Conservation (phyloP, 2,329 filamentous ascomycete species). For the Colletotrichum spinosum region DNA sequence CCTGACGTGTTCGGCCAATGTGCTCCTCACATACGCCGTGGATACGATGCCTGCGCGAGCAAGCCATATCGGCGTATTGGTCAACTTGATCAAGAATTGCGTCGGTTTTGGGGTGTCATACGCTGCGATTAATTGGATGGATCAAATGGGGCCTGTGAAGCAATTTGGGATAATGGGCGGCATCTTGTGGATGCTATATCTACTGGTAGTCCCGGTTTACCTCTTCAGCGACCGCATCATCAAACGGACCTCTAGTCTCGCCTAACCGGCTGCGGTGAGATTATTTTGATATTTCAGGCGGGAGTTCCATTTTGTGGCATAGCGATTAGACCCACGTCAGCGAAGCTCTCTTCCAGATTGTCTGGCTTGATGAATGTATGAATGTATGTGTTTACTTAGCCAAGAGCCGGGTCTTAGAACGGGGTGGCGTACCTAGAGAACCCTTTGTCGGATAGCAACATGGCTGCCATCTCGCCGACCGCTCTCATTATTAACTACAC, state of each 20-base stretch:
- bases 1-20: slow-evolving; percentile 39
- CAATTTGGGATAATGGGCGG: slow-evolving; percentile 40
- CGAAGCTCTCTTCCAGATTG: not conserved
- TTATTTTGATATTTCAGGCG: slow-evolving; percentile 42
- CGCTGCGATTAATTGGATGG: slow-evolving; percentile 36
- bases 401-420: slow-evolving; percentile 47
- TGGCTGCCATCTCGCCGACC: slow-evolving; percentile 49
- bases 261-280: slow-evolving; percentile 47
- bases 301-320: too few species aligned
- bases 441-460: slow-evolving; percentile 44
- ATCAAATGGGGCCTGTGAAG: slow-evolving; percentile 15
- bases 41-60: slow-evolving; percentile 36
- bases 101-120: slow-evolving; percentile 38
- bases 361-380: not conserved
- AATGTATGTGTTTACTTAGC: slow-evolving; percentile 31
- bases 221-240: slow-evolving; percentile 20
- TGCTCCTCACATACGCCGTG: slow-evolving; percentile 39
- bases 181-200: slow-evolving; percentile 33
- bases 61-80: slow-evolving; percentile 37
- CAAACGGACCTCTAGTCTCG: slow-evolving; percentile 6
- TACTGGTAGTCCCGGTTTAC: slow-evolving; percentile 33
- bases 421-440: slow-evolving; percentile 46
- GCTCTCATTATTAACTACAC: slow-evolving; percentile 68
- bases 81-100: slow-evolving; percentile 39
- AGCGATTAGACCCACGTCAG: not conserved